Conservation (phyloP, 2,329 filamentous ascomycete species). For the Pestalotiopsis fici region DNA sequence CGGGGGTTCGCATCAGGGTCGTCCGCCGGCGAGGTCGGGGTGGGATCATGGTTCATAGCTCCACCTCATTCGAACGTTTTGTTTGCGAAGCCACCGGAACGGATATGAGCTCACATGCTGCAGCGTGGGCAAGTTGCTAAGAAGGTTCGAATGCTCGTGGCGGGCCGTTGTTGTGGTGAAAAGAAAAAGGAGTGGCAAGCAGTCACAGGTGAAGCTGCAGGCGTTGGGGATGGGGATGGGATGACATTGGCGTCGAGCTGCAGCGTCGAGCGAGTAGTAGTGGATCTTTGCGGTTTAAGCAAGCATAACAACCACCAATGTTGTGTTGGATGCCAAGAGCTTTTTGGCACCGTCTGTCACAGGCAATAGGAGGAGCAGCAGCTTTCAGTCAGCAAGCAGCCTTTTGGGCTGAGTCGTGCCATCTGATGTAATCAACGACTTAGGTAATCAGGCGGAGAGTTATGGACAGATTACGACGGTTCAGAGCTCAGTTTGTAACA, state of each 20-base stretch:
- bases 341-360: background rate
- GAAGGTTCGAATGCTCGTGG: background rate
- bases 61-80: slow-evolving; percentile 35
- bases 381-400: too few relatives aligned
- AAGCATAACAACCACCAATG: background rate
- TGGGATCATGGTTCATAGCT: slow-evolving; percentile 49
- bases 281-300: background rate
- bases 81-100: slow-evolving; percentile 23
- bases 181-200: background rate
- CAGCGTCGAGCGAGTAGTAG: background rate
- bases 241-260: background rate
- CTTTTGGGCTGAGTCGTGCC: background rate
- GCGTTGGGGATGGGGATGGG: background rate
- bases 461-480: too few relatives aligned
- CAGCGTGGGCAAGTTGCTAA: background rate
- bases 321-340: background rate
- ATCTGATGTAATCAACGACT: background rate
- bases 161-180: background rate
- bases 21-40: slow-evolving; percentile 40
- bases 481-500: too few relatives aligned
- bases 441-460: background rate
- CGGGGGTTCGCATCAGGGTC: slow-evolving; percentile 22
- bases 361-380: background rate
- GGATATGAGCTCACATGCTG: slow-evolving; percentile 32
- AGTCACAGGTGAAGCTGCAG: background rate